phyloP scores from a whole-genome alignment of 148 eudicot genomes.

The Suaeda aralocaspica region DNA sequence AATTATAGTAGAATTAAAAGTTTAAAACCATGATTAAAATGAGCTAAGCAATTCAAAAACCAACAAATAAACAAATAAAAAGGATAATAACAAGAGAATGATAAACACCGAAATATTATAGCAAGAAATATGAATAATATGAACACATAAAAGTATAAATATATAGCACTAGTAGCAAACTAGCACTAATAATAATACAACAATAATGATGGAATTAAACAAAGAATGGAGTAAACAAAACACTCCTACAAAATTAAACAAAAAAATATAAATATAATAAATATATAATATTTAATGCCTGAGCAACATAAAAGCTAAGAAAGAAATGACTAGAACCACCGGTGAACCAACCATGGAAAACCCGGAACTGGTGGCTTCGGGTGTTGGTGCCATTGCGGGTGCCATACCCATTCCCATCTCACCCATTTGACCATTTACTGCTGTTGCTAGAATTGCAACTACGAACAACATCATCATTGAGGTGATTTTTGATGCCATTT shows the following conservation, averaged over 20 bases:
- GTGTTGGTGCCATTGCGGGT: constrained; percentile 9
- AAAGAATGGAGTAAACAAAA: constrained; percentile 1
- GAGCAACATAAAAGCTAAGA: constrained; percentile 1
- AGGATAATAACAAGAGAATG: background rate
- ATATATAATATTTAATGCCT: constrained; percentile 4
- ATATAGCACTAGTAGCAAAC: background rate
- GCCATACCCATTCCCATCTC: constrained; percentile 18
- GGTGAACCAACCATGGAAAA: background rate
- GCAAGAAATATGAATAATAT: background rate
- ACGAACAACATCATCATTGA: constrained; percentile 9
- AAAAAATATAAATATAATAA: background rate
- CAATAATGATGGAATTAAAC: too few relatives aligned
- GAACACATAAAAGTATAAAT: background rate
- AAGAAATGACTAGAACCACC: background rate
- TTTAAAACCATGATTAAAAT: too few relatives aligned
- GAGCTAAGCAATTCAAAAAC: too few relatives aligned
- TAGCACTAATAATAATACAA: background rate
- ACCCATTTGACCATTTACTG: constrained; percentile 7
- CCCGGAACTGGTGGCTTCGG: background rate
- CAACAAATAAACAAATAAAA: too few relatives aligned
- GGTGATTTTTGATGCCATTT: background rate
- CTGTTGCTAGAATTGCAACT: background rate
- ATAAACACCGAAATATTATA: background rate
- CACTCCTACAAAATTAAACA: background rate
- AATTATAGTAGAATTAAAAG: too few relatives aligned